Percentiles rank a stretch among this genome's conserved stretches.
These are phyloP conservation scores for Xylaria sp. DNA, from an alignment of 2,329 filamentous ascomycete genomes.

Conservation along the genomic window DNA sequence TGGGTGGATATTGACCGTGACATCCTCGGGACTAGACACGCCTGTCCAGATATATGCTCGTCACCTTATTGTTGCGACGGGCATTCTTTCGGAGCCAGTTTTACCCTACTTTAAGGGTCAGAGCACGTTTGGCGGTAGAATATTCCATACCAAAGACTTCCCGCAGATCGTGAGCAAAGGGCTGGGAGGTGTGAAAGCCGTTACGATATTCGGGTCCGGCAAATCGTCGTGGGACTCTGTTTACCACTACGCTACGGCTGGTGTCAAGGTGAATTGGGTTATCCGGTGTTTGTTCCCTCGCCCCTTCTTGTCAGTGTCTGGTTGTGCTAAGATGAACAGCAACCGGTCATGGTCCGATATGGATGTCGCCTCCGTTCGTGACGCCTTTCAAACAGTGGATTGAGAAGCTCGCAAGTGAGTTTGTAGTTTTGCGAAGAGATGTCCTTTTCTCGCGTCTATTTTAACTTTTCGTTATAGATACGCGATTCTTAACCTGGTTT, in stretches of 20 bases:
- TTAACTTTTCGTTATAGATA: slow-evolving; percentile 51
- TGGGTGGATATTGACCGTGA: slow-evolving; percentile 49
- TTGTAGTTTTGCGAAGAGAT: no score
- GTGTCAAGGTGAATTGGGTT: slow-evolving; percentile 66
- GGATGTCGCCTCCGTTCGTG: slow-evolving; percentile 63
- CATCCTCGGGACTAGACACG: slow-evolving; percentile 18
- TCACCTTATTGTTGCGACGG: slow-evolving; percentile 71
- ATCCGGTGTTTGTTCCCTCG: slow-evolving; percentile 55
- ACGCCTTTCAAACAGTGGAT: slow-evolving; percentile 62
- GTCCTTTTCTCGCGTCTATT: slow-evolving; percentile 11
- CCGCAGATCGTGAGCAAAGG: slow-evolving; percentile 49
- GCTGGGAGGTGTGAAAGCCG: slow-evolving; percentile 52
- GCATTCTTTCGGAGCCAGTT: slow-evolving; percentile 67
- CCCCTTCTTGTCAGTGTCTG: not conserved
- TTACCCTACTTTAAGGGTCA: slow-evolving; percentile 63
- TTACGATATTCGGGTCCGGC: slow-evolving; percentile 67
- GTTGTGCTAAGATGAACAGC: slow-evolving; percentile 37
- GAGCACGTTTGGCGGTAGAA: slow-evolving; percentile 60
- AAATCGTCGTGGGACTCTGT: slow-evolving; percentile 74
- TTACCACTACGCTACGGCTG: slow-evolving; percentile 65
- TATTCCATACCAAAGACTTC: slow-evolving; percentile 70
- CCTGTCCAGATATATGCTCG: slow-evolving; percentile 50
- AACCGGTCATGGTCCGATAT: slow-evolving; percentile 65
- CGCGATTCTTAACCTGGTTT: slow-evolving; percentile 77
- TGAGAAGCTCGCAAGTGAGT: slow-evolving; percentile 60